A percentile compares a stretch with the other conserved stretches of the same genome.
Evolutionary conservation across 2,329 filamentous ascomycete species (phyloP).

Genomic region (Tolypocladium endophyticum): DNA sequence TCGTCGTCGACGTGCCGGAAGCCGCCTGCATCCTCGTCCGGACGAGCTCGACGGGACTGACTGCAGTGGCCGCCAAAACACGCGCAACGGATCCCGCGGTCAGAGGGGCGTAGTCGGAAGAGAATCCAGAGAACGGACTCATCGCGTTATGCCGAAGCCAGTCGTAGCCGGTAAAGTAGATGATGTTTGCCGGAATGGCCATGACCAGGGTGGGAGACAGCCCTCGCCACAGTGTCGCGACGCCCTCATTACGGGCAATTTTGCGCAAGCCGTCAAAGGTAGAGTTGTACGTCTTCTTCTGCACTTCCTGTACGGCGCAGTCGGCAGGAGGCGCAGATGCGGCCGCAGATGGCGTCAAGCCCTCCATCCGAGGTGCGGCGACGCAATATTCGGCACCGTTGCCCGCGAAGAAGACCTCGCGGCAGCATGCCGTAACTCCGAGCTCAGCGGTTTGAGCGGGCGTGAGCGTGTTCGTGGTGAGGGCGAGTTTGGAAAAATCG

Average conservation of each 20-base stretch:
- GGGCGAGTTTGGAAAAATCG: constrained; percentile 44
- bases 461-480: constrained; percentile 48
- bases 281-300: constrained; percentile 74
- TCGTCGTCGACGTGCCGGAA: constrained; percentile 42
- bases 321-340: constrained; percentile 41
- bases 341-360: constrained; percentile 31
- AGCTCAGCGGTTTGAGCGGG: constrained; percentile 68
- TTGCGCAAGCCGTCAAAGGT: constrained; percentile 88
- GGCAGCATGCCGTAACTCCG: constrained; percentile 87
- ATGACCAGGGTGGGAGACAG: constrained; percentile 90
- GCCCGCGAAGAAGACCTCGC: constrained; percentile 93
- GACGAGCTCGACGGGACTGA: constrained; percentile 90
- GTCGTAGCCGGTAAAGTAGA: constrained; percentile 97
- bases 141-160: constrained; percentile 68
- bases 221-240: constrained; percentile 81
- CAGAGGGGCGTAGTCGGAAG: constrained; percentile 68
- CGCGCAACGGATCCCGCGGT: constrained; percentile 71
- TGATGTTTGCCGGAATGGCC: constrained; percentile 91
- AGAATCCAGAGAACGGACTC: constrained; percentile 58
- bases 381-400: constrained; percentile 75
- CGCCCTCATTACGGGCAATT: constrained; percentile 86
- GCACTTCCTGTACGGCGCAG: constrained; percentile 81
- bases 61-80: constrained; percentile 67
- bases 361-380: constrained; percentile 48
- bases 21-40: constrained; percentile 84